phyloP scores from a whole-genome alignment of 768 basidiomycete genomes.

The Cystoderma amianthinum region DNA sequence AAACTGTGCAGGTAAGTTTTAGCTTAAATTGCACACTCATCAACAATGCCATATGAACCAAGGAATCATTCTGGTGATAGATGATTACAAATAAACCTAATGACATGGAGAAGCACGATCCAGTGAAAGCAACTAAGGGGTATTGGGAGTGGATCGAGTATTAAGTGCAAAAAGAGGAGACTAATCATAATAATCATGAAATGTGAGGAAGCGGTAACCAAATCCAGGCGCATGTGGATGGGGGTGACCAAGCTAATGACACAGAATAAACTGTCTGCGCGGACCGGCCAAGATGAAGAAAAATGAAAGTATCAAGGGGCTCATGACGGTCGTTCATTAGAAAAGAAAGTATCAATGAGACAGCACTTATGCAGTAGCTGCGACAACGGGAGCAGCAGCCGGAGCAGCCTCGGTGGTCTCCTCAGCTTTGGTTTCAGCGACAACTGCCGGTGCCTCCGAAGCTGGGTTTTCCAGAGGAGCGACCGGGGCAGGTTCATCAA shows the following conservation, averaged over 20 bases:
- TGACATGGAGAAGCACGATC: conserved; percentile 48
- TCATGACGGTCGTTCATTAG: conserved; percentile 43
- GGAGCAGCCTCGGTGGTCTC: conserved; percentile 41
- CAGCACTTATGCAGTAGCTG: conserved; percentile 67
- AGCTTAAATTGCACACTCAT: too few relatives aligned
- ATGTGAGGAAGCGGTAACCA: conserved; percentile 42
- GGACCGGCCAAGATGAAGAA: too few relatives aligned
- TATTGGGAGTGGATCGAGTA: conserved; percentile 57
- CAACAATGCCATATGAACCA: conserved; percentile 2
- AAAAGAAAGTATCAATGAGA: conserved; percentile 14
- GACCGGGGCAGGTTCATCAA: conserved; percentile 76
- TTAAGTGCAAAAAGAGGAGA: conserved; percentile 60
- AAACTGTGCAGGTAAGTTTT: too few relatives aligned
- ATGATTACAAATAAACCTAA: conserved; percentile 57
- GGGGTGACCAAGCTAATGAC: too few relatives aligned
- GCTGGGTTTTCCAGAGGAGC: conserved; percentile 83
- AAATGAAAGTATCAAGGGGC: conserved; percentile 18
- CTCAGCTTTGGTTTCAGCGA: conserved; percentile 28
- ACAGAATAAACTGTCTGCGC: too few relatives aligned
- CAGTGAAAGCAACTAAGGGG: conserved; percentile 51
- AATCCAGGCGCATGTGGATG: conserved; percentile 58
- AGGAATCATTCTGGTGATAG: conserved; percentile 19
- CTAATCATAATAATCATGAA: conserved; percentile 64
- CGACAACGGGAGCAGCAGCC: conserved; percentile 59
- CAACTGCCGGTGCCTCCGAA: conserved; percentile 17